phyloP scores from a whole-genome alignment of 768 basidiomycete genomes.

The Termitomyces sp. region DNA sequence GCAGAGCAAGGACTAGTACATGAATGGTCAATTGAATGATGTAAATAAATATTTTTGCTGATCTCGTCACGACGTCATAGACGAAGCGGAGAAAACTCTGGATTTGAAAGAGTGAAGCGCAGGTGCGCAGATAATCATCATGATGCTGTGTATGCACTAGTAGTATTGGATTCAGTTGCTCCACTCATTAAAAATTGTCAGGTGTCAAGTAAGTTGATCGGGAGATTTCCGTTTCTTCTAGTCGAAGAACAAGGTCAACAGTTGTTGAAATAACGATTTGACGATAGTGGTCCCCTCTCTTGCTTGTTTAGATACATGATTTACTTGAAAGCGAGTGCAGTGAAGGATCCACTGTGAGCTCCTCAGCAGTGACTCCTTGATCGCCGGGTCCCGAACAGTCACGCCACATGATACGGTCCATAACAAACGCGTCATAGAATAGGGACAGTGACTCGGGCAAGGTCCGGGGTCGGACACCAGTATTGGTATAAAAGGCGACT shows the following conservation, averaged over 20 bases:
- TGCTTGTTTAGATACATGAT: background rate
- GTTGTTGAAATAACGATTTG: too few species aligned
- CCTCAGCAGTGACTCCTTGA: background rate
- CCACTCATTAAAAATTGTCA: background rate
- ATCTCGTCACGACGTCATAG: background rate
- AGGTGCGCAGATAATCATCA: too few species aligned
- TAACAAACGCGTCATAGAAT: background rate
- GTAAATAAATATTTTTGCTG: background rate
- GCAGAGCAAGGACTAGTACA: background rate
- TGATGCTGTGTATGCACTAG: too few species aligned
- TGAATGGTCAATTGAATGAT: background rate
- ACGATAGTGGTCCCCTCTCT: too few species aligned
- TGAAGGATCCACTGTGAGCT: background rate
- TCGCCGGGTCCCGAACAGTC: slow-evolving; percentile 7
- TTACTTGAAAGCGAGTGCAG: background rate
- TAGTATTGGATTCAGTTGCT: background rate
- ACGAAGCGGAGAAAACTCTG: background rate
- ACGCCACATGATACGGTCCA: slow-evolving; percentile 6
- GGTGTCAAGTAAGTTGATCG: background rate
- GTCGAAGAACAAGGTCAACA: too few species aligned
- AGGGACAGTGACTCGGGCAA: slow-evolving; percentile 4
- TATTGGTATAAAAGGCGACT: background rate
- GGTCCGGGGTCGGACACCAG: background rate
- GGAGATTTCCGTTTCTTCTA: too few species aligned
- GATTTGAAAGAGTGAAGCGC: too few species aligned